These are phyloP conservation scores for Starmerella stellata DNA, from an alignment of 805 yeast species.

Conservation along the genomic window DNA sequence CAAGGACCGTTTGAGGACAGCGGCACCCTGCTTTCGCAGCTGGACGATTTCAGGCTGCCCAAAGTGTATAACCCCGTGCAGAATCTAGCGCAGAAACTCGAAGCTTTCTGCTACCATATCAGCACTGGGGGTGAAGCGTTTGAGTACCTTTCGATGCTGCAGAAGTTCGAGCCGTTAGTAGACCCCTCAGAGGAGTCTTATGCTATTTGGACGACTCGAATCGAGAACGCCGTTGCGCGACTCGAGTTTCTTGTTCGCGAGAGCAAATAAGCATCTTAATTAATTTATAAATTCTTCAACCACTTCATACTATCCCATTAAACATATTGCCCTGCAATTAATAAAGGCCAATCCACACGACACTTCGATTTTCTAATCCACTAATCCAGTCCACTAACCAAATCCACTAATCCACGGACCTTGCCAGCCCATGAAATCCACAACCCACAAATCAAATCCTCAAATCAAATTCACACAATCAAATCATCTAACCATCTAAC, in stretches of 20 bases:
- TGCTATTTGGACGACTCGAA: slow-evolving; percentile 13
- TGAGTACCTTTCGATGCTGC: slow-evolving; percentile 1
- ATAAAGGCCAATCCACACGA: no score
- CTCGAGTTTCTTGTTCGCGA: neutral
- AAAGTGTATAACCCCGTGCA: slow-evolving; percentile 5
- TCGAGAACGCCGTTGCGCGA: slow-evolving; percentile 12
- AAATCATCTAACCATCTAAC: no score
- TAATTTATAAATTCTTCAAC: no score
- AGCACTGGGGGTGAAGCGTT: neutral
- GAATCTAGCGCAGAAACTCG: slow-evolving; percentile 7
- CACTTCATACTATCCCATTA: no score
- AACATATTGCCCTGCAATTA: no score
- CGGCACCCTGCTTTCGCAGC: slow-evolving; percentile 7
- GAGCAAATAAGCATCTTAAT: neutral
- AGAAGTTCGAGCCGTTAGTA: slow-evolving; percentile 7
- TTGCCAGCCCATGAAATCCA: no score
- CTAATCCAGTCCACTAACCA: no score
- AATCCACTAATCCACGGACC: no score
- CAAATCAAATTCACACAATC: no score
- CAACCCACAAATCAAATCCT: no score
- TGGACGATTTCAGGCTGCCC: slow-evolving; percentile 15
- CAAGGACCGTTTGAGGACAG: neutral
- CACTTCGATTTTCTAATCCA: no score
- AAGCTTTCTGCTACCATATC: slow-evolving; percentile 7
- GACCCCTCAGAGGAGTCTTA: slow-evolving; percentile 3